A percentile compares a stretch with the other conserved stretches of the same genome.
These are phyloP conservation scores for Bonia amplexicaulis DNA, from an alignment of 176 grass and related monocot species.

Conservation along the genomic window DNA sequence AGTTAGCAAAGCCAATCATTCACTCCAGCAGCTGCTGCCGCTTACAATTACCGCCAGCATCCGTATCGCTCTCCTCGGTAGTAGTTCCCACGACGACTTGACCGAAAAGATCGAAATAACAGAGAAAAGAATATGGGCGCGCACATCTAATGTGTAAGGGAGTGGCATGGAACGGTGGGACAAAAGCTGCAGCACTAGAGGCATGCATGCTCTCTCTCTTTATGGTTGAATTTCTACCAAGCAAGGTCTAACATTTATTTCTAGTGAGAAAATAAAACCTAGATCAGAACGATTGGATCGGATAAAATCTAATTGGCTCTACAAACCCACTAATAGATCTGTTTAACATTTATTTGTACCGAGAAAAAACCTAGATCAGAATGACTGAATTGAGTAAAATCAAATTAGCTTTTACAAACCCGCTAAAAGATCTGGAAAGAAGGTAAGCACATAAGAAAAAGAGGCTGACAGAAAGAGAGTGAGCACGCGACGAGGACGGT, in stretches of 20 bases:
- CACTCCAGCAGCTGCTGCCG: neutral
- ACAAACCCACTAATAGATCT: neutral
- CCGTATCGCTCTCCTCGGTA: slow-evolving; percentile 19
- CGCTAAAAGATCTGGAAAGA: neutral
- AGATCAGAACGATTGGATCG: neutral
- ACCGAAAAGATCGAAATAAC: slow-evolving; percentile 19
- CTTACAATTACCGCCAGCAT: slow-evolving; percentile 20
- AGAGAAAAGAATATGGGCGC: neutral
- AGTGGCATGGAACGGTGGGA: neutral
- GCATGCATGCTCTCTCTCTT: neutral
- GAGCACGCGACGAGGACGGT: slow-evolving; percentile 45
- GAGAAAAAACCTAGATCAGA: neutral
- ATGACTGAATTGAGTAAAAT: neutral
- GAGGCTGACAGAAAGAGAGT: slow-evolving; percentile 76
- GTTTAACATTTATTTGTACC: neutral
- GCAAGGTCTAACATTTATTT: neutral
- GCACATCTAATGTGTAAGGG: slow-evolving; percentile 23
- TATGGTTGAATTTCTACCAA: neutral
- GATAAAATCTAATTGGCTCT: neutral
- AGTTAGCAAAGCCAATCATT: slow-evolving; percentile 34
- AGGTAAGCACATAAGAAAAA: neutral
- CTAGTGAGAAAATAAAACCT: accelerated
- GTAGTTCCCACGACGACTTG: slow-evolving; percentile 20
- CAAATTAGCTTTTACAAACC: neutral
- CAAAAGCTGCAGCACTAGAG: neutral